Evolutionary conservation across 2,329 filamentous ascomycete genomes (phyloP).

Genomic region (Metarhizium anisopliae): DNA sequence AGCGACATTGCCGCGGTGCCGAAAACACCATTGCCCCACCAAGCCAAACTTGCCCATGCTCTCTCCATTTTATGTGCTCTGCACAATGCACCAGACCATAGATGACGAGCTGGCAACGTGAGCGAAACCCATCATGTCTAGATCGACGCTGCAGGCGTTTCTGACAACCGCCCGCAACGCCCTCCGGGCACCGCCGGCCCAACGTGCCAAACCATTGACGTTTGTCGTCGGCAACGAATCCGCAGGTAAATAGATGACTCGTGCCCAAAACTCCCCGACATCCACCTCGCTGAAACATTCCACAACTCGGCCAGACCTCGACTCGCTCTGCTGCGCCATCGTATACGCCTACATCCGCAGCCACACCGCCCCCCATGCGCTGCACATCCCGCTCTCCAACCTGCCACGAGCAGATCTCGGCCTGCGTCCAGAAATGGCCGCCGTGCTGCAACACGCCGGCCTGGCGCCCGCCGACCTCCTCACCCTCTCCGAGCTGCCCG

Average conservation of each 20-base stretch:
- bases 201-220: conserved; percentile 39
- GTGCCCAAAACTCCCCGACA: neutral
- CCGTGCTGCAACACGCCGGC: conserved; percentile 52
- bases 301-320: conserved; percentile 49
- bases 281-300: conserved; percentile 7
- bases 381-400: conserved; percentile 68
- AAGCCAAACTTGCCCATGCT: too few species aligned
- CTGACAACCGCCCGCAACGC: conserved; percentile 39
- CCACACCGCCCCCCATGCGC: conserved; percentile 39
- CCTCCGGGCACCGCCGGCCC: conserved; percentile 33
- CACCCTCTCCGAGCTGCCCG: conserved; percentile 44
- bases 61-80: too few species aligned
- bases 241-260: conserved; percentile 34
- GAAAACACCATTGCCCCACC: too few species aligned
- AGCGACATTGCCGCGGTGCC: too few species aligned
- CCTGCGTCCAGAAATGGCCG: conserved; percentile 64
- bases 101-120: too few species aligned
- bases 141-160: conserved; percentile 39
- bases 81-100: too few species aligned
- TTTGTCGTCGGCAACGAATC: conserved; percentile 62
- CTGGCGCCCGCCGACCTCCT: conserved; percentile 54
- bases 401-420: conserved; percentile 58
- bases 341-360: conserved; percentile 67
- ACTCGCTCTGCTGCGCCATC: conserved; percentile 68
- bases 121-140: conserved; percentile 16